Percentiles rank a stretch among this genome's conserved stretches.
Conservation (phyloP, 2,329 filamentous ascomycete genomes). For the Seiridium cupressi region DNA sequence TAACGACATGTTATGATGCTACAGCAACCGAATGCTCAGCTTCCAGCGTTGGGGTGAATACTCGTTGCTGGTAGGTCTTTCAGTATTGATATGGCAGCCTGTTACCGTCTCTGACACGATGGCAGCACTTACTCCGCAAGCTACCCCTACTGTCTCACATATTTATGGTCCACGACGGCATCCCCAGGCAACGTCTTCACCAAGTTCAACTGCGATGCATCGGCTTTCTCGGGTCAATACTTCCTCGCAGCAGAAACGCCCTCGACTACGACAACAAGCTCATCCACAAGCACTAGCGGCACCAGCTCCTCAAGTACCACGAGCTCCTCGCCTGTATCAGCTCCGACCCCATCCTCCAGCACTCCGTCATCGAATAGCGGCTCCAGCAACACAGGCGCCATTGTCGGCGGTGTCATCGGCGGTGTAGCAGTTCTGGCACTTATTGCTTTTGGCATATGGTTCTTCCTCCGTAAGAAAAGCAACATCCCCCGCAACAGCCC, state of each 20-base stretch:
- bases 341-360: background rate
- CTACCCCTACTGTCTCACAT: constrained; percentile 15
- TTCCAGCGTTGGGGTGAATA: constrained; percentile 8
- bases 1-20: constrained; percentile 13
- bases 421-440: constrained; percentile 14
- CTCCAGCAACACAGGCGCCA: constrained; percentile 5
- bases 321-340: background rate
- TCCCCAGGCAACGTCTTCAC: constrained; percentile 23
- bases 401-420: constrained; percentile 17
- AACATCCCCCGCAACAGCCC: background rate
- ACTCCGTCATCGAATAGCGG: background rate
- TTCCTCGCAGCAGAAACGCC: constrained; percentile 11
- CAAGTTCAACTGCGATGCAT: constrained; percentile 15
- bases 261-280: background rate
- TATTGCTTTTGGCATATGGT: constrained; percentile 11
- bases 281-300: background rate
- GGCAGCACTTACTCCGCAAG: constrained; percentile 7
- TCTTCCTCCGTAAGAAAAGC: constrained; percentile 7
- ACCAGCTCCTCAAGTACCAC: background rate
- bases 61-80: constrained; percentile 18
- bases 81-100: background rate
- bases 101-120: background rate
- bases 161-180: constrained; percentile 17
- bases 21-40: constrained; percentile 10
- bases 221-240: constrained; percentile 12